phyloP scores from a whole-genome alignment of 768 basidiomycete species.

The Clitopilus hobsonii region DNA sequence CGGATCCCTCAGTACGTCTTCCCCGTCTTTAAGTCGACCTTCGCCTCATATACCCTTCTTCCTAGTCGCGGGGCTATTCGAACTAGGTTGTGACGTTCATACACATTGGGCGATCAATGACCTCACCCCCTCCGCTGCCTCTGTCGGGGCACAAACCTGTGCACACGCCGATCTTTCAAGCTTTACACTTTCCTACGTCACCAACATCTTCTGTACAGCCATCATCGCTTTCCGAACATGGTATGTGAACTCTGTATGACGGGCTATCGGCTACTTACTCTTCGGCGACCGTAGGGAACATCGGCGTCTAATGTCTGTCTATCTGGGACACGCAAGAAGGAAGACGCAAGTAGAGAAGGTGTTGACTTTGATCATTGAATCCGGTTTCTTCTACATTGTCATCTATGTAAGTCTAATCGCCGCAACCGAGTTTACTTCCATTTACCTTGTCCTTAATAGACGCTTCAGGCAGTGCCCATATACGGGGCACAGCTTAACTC shows the following conservation, averaged over 20 bases:
- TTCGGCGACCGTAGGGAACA: constrained; percentile 12
- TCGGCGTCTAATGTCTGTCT: constrained; percentile 18
- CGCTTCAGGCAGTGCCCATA: constrained; percentile 24
- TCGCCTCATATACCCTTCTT: background rate
- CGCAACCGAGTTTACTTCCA: background rate
- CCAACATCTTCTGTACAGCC: constrained; percentile 22
- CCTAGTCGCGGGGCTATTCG: constrained; percentile 22
- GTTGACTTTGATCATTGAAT: constrained; percentile 22
- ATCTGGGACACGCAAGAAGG: constrained; percentile 18
- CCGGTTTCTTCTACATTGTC: constrained; percentile 21
- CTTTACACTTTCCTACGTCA: constrained; percentile 23
- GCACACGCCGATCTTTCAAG: constrained; percentile 22
- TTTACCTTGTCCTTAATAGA: constrained; percentile 10
- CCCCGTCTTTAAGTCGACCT: background rate
- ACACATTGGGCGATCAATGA: constrained; percentile 19
- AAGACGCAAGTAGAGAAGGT: constrained; percentile 22
- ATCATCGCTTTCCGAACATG: constrained; percentile 24
- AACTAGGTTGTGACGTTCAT: constrained; percentile 23
- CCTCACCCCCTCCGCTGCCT: constrained; percentile 17
- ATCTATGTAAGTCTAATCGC: constrained; percentile 17
- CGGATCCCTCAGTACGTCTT: constrained; percentile 19
- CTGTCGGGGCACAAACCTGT: constrained; percentile 18
- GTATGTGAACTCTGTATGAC: constrained; percentile 3
- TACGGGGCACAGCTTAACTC: constrained; percentile 19
- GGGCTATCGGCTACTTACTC: background rate